Conservation (phyloP, 805 yeast genomes). For the Kodamaea nitidulidarum region DNA sequence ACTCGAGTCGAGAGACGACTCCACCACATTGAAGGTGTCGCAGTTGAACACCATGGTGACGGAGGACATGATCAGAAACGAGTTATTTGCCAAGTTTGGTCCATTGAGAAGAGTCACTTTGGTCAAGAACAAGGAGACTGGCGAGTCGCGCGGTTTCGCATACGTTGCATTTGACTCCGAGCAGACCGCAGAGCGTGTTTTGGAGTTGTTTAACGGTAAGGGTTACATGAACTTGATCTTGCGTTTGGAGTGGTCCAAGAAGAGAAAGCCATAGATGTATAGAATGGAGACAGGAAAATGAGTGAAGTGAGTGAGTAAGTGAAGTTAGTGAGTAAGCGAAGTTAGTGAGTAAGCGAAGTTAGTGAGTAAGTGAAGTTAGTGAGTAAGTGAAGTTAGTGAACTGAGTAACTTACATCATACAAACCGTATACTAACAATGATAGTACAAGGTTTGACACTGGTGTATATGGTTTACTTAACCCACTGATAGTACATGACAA, state of each 20-base stretch:
- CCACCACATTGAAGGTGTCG: conserved; percentile 82
- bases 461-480: too few relatives aligned
- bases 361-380: too few relatives aligned
- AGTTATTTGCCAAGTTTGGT: conserved; percentile 66
- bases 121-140: conserved; percentile 88
- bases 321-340: neutral
- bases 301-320: neutral
- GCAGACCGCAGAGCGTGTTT: conserved; percentile 69
- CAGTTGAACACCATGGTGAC: conserved; percentile 83
- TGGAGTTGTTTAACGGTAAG: conserved; percentile 75
- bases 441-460: too few relatives aligned
- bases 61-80: conserved; percentile 73
- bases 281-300: neutral
- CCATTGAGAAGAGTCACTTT: conserved; percentile 71
- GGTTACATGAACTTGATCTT: conserved; percentile 87
- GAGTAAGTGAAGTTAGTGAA: too few relatives aligned
- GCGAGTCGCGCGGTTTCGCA: conserved; percentile 93
- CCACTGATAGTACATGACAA: too few relatives aligned
- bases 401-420: too few relatives aligned
- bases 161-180: conserved; percentile 77
- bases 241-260: conserved; percentile 46
- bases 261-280: conserved; percentile 26
- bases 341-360: too few relatives aligned
- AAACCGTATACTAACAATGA: too few relatives aligned
- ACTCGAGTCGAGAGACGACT: conserved; percentile 64